Evolutionary conservation across 306 rosid species (phyloP), one percentile per base, ranked within the genome.

Genomic region (Argentina anserina): DNA sequence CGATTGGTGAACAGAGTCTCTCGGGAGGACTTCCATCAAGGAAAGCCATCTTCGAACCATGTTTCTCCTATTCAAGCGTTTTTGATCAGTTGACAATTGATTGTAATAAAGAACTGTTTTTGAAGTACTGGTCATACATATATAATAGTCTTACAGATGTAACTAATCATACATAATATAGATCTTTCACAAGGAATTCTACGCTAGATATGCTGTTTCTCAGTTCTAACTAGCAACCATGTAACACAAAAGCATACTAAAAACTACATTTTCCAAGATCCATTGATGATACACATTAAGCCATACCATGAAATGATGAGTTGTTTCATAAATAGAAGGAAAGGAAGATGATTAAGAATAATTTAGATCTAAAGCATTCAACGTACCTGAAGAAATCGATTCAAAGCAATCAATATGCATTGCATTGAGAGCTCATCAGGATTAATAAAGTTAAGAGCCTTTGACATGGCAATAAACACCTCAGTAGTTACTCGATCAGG

Each of bases 341-440:
- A n/a, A n/a, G n/a, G n/a, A n/a, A n/a, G n/a, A n/a, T n/a, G n/a
- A n/a, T 33, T 14, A 46, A 45, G 37, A 70, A 46, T 47, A 72
- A 70, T 28, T 50, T 63, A 70, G 67, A 77, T 11, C n/a, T 66
- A 65, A 46, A 70, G 73, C 70, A 86, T 73, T 74, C 36, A 45
- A 6, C 46, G 33, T 79, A 94, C 98, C 98, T 94, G 98, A 76
- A 94, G 98, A 84, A 94, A 94, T 60, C 97, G 84, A 75, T 94
- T 94, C 81, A 94, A 85, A 64, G 98, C 97, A 79, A 94, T 94
- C 90, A 94, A 87, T 79, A 94, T 89, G 72, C 98, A 94, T 73
- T 94, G 98, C 98, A 94, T 94, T 67, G 98, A 94, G 83, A 94
- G 96, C 87, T 94, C 98, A 79, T 94, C 96, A 25, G 98, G 98